A percentile compares a stretch with the other conserved stretches of the same genome.
Conservation (phyloP, 2,329 filamentous ascomycete species). For the Ophiocordyceps unilateralis region DNA sequence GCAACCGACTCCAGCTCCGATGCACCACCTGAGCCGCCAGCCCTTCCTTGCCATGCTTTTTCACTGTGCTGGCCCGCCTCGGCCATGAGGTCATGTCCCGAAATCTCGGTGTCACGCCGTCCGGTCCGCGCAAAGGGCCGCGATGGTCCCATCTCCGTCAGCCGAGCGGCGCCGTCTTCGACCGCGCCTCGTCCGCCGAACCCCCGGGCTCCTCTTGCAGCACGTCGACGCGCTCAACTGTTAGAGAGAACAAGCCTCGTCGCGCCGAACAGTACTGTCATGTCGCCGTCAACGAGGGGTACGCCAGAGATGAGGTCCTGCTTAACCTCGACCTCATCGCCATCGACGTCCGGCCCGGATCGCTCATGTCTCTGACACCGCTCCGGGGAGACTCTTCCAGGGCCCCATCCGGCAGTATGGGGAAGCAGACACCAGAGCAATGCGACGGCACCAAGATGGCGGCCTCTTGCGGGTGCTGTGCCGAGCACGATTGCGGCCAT, state of each 20-base stretch:
- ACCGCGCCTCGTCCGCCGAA: slow-evolving; percentile 20
- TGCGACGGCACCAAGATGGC: slow-evolving; percentile 7
- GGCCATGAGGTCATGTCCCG: slow-evolving; percentile 17
- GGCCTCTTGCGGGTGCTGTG: slow-evolving; percentile 5
- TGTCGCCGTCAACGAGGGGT: slow-evolving; percentile 51
- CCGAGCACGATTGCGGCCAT: slow-evolving; percentile 10
- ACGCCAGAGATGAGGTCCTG: slow-evolving; percentile 62
- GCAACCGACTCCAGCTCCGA: too few relatives aligned
- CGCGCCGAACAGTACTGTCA: slow-evolving; percentile 29
- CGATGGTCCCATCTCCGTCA: slow-evolving; percentile 38
- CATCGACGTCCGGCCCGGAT: slow-evolving; percentile 43
- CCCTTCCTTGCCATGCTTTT: too few relatives aligned
- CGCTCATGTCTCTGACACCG: slow-evolving; percentile 56
- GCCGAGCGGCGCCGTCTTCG: slow-evolving; percentile 28
- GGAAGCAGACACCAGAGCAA: slow-evolving; percentile 14
- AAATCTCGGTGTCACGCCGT: slow-evolving; percentile 20
- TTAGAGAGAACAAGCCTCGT: slow-evolving; percentile 16
- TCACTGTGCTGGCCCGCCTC: not conserved
- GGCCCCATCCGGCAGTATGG: slow-evolving; percentile 11
- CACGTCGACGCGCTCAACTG: slow-evolving; percentile 31
- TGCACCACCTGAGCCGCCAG: too few relatives aligned
- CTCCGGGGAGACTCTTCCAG: slow-evolving; percentile 32
- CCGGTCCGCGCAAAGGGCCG: slow-evolving; percentile 26
- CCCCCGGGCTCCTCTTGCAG: slow-evolving; percentile 29
- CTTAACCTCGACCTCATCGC: slow-evolving; percentile 59